phyloP scores from a whole-genome alignment of 768 basidiomycete species.

The Serendipita vermifera region DNA sequence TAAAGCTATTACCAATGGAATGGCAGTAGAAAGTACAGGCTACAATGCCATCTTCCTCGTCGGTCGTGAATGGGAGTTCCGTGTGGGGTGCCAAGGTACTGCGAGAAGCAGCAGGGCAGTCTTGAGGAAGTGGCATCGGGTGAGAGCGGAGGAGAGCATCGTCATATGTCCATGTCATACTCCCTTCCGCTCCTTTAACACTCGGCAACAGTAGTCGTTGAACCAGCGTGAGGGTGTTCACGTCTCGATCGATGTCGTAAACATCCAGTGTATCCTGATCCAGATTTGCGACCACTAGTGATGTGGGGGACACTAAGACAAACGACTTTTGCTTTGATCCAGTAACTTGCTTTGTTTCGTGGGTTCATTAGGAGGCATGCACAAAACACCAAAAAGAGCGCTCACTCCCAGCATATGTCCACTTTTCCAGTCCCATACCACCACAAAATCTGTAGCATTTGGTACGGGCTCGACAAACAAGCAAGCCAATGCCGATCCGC shows the following conservation, averaged over 20 bases:
- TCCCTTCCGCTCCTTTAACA: not conserved
- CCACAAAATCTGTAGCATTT: not conserved
- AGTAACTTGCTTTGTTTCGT: not conserved
- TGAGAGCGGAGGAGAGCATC: not conserved
- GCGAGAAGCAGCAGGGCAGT: not conserved
- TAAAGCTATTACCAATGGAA: not conserved
- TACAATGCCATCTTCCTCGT: not conserved
- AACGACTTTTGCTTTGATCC: not conserved
- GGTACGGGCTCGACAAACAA: not conserved
- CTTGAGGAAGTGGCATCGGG: not conserved
- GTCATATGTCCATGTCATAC: not conserved
- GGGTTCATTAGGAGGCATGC: not conserved
- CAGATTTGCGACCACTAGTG: conserved; percentile 2
- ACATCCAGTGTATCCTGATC: conserved; percentile 7
- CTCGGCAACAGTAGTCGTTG: conserved; percentile 1
- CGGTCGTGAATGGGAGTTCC: not conserved
- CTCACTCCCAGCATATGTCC: not conserved
- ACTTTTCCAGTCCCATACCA: conserved; percentile 5
- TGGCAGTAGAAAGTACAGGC: not conserved
- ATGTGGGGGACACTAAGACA: not conserved
- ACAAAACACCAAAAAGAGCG: too few relatives aligned
- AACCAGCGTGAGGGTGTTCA: not conserved
- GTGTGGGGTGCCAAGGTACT: not conserved
- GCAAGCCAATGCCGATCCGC: not conserved
- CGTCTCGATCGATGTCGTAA: not conserved